phyloP scores from a whole-genome alignment of 23 red algal genomes.

The Pyropia yezoensis region DNA sequence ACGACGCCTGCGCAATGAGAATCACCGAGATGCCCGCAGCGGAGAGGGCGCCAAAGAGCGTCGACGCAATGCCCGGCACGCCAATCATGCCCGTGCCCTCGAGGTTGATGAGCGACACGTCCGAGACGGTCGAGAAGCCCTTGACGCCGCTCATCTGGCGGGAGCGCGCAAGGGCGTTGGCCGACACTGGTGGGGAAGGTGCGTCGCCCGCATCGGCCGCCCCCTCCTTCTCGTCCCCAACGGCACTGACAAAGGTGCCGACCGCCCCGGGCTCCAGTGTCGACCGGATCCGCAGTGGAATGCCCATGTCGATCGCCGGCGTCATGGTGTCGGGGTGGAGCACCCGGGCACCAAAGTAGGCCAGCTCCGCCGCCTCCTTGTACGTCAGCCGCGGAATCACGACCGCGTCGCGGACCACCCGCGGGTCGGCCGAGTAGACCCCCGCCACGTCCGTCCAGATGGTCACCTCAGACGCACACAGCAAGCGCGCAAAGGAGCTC shows the following conservation, averaged over 20 bases:
- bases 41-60: constrained; percentile 76
- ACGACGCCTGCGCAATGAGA: constrained; percentile 90
- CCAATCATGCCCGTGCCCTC: constrained; percentile 99
- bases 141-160: constrained; percentile 69
- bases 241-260: constrained; percentile 38
- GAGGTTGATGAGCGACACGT: constrained; percentile 87
- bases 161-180: background rate
- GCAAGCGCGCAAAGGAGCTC: constrained; percentile 62
- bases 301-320: constrained; percentile 53
- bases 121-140: constrained; percentile 88
- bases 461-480: constrained; percentile 31
- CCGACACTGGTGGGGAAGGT: background rate
- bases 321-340: constrained; percentile 94
- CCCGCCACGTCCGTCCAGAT: constrained; percentile 99
- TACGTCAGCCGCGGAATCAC: constrained; percentile 83
- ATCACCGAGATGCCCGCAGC: constrained; percentile 57
- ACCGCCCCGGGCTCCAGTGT: constrained; percentile 39
- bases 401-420: constrained; percentile 78
- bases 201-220: background rate
- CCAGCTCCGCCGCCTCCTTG: constrained; percentile 95
- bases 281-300: constrained; percentile 79
- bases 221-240: background rate
- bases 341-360: constrained; percentile 97
- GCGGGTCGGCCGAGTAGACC: constrained; percentile 92
- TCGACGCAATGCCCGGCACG: constrained; percentile 87